Conservation (phyloP, 2,329 filamentous ascomycete genomes). For the Xylaria sp. region DNA sequence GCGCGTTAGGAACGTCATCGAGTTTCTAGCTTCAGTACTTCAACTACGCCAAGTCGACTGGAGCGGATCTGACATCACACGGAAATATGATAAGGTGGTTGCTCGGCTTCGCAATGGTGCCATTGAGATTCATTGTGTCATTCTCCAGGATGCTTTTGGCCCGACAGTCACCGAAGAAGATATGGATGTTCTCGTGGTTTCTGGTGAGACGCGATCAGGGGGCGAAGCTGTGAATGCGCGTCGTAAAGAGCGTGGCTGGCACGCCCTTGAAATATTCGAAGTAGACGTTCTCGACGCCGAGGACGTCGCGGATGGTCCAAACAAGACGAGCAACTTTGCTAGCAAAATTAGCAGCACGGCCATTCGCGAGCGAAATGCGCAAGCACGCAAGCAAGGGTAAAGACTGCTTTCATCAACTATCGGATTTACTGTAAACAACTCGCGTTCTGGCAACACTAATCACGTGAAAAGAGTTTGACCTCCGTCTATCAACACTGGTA, state of each 20-base stretch:
- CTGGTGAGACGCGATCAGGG: conserved; percentile 78
- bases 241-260: conserved; percentile 70
- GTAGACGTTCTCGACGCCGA: conserved; percentile 78
- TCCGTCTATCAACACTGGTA: conserved; percentile 54
- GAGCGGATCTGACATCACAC: conserved; percentile 36
- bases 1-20: conserved; percentile 62
- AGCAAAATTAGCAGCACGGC: conserved; percentile 89
- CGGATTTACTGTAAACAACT: too few species aligned
- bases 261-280: conserved; percentile 71
- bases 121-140: conserved; percentile 69
- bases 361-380: conserved; percentile 53
- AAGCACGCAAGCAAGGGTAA: conserved; percentile 15
- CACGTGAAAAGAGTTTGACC: conserved; percentile 36
- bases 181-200: conserved; percentile 78
- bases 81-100: conserved; percentile 42
- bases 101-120: conserved; percentile 54
- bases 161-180: conserved; percentile 79
- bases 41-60: conserved; percentile 40
- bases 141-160: conserved; percentile 83
- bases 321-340: conserved; percentile 58
- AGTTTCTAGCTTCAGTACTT: conserved; percentile 65
- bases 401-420: not conserved
- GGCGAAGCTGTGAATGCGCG: conserved; percentile 83
- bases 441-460: conserved; percentile 4
- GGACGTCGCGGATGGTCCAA: conserved; percentile 42